Evolutionary conservation across 1,284 basidiomycete species (phyloP).

Genomic region (Leccinum angustisporum): DNA sequence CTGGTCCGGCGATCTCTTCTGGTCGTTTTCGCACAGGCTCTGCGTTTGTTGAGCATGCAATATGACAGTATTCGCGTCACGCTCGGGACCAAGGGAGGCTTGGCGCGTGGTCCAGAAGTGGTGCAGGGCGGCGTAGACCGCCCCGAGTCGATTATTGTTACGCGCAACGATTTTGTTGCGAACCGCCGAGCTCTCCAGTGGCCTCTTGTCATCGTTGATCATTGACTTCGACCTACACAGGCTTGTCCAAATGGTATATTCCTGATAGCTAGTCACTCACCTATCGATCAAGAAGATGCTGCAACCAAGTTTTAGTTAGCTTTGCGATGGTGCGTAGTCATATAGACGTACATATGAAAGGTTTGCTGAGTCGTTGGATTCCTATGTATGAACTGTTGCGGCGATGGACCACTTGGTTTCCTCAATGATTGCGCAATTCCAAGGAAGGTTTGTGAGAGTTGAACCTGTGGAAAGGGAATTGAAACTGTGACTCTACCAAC

Average conservation of each 20-base stretch:
- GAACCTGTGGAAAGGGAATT: slow-evolving; percentile 38
- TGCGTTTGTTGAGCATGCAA: slow-evolving; percentile 42
- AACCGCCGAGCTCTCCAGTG: slow-evolving; percentile 42
- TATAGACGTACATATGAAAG: slow-evolving; percentile 55
- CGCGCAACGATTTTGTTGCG: slow-evolving; percentile 13
- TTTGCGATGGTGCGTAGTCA: not conserved
- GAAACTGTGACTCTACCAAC: not conserved
- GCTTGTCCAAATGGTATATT: not conserved
- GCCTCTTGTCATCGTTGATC: slow-evolving; percentile 39
- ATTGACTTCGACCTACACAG: slow-evolving; percentile 52
- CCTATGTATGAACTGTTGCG: slow-evolving; percentile 46
- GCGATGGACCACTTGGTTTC: slow-evolving; percentile 50
- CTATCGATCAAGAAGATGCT: slow-evolving; percentile 54
- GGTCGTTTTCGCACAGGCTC: slow-evolving; percentile 44
- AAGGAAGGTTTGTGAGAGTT: slow-evolving; percentile 57
- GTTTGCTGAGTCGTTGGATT: slow-evolving; percentile 51
- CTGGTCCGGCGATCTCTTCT: slow-evolving; percentile 42
- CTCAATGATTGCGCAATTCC: slow-evolving; percentile 56
- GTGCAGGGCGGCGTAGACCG: slow-evolving; percentile 52
- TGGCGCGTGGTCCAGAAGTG: slow-evolving; percentile 53
- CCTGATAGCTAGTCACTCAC: slow-evolving; percentile 21
- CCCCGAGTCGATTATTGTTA: slow-evolving; percentile 50
- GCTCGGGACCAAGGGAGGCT: slow-evolving; percentile 33
- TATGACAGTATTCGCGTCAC: slow-evolving; percentile 57
- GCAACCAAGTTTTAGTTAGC: not conserved